Percentiles rank a stretch among this genome's conserved stretches.
phyloP scores from a whole-genome alignment of 2,329 filamentous ascomycete species.

The Hysterium pulicare region DNA sequence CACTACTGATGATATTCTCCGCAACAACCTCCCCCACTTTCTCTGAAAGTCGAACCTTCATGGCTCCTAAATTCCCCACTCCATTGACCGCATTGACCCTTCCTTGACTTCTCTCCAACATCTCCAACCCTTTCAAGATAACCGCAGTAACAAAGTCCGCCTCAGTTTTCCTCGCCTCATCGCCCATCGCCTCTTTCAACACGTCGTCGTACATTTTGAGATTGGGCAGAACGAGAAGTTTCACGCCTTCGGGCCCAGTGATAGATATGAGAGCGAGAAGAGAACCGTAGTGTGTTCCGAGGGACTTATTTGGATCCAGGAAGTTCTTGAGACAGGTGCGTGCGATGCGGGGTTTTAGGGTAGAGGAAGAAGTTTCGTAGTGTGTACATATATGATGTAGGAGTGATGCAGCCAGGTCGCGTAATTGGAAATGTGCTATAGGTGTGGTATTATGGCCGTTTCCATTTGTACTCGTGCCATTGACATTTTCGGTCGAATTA shows the following conservation, averaged over 20 bases:
- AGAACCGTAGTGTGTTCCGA: conserved; percentile 84
- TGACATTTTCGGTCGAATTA: conserved; percentile 45
- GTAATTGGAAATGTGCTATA: conserved; percentile 69
- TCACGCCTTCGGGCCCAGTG: conserved; percentile 65
- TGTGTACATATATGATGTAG: conserved; percentile 75
- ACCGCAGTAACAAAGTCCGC: conserved; percentile 59
- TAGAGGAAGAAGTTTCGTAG: conserved; percentile 75
- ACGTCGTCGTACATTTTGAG: conserved; percentile 62
- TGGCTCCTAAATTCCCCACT: conserved; percentile 37
- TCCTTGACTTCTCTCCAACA: conserved; percentile 48
- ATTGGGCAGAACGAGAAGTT: conserved; percentile 63
- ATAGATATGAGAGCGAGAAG: conserved; percentile 75
- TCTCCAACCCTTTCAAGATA: conserved; percentile 55
- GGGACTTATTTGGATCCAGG: conserved; percentile 78
- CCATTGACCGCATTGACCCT: conserved; percentile 31
- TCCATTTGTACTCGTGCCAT: conserved; percentile 28
- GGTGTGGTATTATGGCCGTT: conserved; percentile 10
- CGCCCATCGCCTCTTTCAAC: conserved; percentile 50
- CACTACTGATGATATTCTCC: conserved; percentile 37
- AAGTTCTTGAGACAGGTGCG: conserved; percentile 92
- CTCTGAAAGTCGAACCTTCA: conserved; percentile 41
- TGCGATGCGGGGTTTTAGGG: conserved; percentile 82
- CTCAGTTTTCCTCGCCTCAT: conserved; percentile 55
- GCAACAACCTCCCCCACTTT: conserved; percentile 44
- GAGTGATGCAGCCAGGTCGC: conserved; percentile 79